These are phyloP conservation scores for Lathyrus sativus DNA, from an alignment of 306 rosid genomes.

Conservation along the genomic window DNA sequence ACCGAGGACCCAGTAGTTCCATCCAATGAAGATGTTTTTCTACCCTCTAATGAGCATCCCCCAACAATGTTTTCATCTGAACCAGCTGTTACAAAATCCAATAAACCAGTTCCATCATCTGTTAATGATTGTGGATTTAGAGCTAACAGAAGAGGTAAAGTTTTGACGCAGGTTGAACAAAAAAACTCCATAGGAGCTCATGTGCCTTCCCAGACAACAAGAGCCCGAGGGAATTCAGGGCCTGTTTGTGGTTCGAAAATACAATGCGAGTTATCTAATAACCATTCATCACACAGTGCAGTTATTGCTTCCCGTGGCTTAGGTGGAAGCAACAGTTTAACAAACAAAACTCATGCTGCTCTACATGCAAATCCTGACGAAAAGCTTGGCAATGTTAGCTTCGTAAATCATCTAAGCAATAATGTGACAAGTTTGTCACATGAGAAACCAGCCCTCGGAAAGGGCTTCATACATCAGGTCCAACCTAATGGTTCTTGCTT, in stretches of 20 bases:
- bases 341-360: conserved; percentile 39
- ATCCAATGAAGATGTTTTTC: conserved; percentile 73
- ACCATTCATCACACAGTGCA: conserved; percentile 42
- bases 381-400: conserved; percentile 40
- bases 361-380: conserved; percentile 47
- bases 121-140: conserved; percentile 50
- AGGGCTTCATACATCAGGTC: conserved; percentile 46
- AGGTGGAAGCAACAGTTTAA: conserved; percentile 40
- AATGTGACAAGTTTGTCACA: conserved; percentile 41
- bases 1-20: conserved; percentile 83
- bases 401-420: conserved; percentile 40
- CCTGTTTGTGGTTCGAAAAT: conserved; percentile 46
- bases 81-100: conserved; percentile 39
- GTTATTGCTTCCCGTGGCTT: conserved; percentile 45
- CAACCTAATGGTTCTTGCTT: conserved; percentile 46
- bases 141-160: conserved; percentile 43
- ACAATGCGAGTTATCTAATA: conserved; percentile 46
- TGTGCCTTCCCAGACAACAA: conserved; percentile 48
- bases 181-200: conserved; percentile 49
- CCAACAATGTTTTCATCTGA: conserved; percentile 39
- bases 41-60: conserved; percentile 51
- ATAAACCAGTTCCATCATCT: conserved; percentile 47
- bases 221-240: conserved; percentile 47
- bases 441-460: conserved; percentile 47
- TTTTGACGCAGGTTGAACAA: conserved; percentile 49